Evolutionary conservation across 176 grass and related monocot species (phyloP).

Genomic region (Calamus simplicifolius): DNA sequence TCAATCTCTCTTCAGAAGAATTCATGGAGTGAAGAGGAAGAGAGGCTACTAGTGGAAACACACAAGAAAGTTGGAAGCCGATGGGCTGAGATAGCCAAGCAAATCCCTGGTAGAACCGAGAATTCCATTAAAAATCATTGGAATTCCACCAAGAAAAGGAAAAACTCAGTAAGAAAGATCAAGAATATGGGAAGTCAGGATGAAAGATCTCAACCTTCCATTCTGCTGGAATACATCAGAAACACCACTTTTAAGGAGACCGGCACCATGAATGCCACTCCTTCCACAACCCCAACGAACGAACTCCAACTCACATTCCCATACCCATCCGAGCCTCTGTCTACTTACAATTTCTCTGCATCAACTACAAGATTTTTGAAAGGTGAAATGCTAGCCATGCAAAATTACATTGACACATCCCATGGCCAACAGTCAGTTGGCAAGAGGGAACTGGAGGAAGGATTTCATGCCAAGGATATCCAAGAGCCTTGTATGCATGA

Average conservation of each 20-base stretch:
- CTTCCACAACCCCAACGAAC: neutral
- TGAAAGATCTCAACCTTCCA: constrained; percentile 15
- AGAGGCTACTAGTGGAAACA: constrained; percentile 33
- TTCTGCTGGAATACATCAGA: constrained; percentile 59
- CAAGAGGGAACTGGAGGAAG: neutral
- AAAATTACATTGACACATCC: too few species aligned
- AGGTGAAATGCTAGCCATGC: too few species aligned
- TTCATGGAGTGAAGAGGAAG: constrained; percentile 54
- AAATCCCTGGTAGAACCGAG: constrained; percentile 54
- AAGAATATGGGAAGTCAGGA: constrained; percentile 41
- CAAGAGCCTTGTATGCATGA: neutral
- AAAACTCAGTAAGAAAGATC: constrained; percentile 37
- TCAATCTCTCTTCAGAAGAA: too few species aligned
- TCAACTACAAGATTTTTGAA: neutral
- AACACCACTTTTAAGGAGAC: neutral
- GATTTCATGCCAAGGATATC: neutral
- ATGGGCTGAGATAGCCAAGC: constrained; percentile 50
- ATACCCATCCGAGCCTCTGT: too few species aligned
- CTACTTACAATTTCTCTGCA: too few species aligned
- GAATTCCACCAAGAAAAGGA: constrained; percentile 64
- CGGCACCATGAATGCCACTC: neutral
- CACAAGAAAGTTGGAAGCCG: constrained; percentile 46
- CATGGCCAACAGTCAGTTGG: neutral
- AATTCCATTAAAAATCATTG: constrained; percentile 86
- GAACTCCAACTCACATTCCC: too few species aligned